Evolutionary conservation across 2,329 filamentous ascomycete species (phyloP).

Genomic region (Cladophialophora chaetospira): DNA sequence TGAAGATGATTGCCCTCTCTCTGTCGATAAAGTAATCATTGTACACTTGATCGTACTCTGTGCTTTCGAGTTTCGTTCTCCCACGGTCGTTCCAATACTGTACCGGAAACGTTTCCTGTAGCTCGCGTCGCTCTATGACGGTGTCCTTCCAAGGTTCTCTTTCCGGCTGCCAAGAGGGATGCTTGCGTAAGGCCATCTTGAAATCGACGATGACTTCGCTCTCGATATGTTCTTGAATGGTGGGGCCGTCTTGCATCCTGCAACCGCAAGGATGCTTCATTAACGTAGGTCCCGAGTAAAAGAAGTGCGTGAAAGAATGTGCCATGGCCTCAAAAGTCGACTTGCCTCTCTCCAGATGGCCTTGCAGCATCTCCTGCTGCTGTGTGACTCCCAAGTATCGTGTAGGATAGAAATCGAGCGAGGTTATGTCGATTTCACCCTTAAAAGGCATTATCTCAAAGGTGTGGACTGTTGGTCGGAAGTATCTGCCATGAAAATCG

Average conservation of each 20-base stretch:
- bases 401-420: conserved; percentile 9
- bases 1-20: conserved; percentile 10
- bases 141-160: conserved; percentile 5
- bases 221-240: conserved; percentile 12
- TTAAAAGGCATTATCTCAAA: conserved; percentile 22
- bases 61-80: conserved; percentile 8
- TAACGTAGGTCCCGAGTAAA: conserved; percentile 25
- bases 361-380: conserved; percentile 8
- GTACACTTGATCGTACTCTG: conserved; percentile 15
- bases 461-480: conserved; percentile 31
- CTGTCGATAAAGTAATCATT: conserved; percentile 20
- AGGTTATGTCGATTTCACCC: conserved; percentile 12
- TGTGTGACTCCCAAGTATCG: not conserved
- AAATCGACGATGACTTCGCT: conserved; percentile 30
- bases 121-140: conserved; percentile 2
- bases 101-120: conserved; percentile 13
- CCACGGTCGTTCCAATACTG: conserved; percentile 11
- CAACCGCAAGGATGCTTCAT: conserved; percentile 17
- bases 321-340: conserved; percentile 15
- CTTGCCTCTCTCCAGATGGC: not conserved
- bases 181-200: conserved; percentile 3
- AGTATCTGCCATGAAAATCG: conserved; percentile 36
- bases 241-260: conserved; percentile 9
- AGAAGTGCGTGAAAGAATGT: conserved; percentile 8
- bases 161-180: conserved; percentile 9